These are phyloP conservation scores for Colletotrichum ledebouriae DNA, from an alignment of 2,329 filamentous ascomycete species.

Conservation along the genomic window DNA sequence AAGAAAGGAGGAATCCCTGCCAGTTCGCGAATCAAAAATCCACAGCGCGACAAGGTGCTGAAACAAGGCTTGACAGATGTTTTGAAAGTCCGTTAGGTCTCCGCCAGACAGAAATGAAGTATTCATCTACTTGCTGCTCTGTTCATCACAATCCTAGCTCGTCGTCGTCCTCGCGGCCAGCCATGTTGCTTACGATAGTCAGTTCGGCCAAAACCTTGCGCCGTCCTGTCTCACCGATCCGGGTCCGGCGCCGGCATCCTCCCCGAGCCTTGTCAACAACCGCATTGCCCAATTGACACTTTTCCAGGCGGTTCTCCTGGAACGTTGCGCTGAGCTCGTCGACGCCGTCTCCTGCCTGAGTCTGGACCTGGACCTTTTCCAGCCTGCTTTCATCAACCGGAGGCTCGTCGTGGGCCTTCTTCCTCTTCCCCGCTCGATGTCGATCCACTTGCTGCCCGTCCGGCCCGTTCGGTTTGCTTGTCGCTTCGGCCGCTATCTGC, in stretches of 20 bases:
- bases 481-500: neutral
- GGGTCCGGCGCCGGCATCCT: conserved; percentile 16
- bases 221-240: conserved; percentile 21
- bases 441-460: conserved; percentile 3
- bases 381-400: neutral
- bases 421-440: conserved; percentile 16
- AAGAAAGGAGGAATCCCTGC: conserved; percentile 6
- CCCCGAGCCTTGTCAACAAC: neutral
- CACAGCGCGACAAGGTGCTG: conserved; percentile 35
- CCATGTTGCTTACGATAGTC: neutral
- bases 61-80: conserved; percentile 16
- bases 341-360: conserved; percentile 5
- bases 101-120: conserved; percentile 6
- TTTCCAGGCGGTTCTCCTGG: conserved; percentile 24
- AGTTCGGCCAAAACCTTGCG: conserved; percentile 22
- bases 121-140: conserved; percentile 27
- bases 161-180: conserved; percentile 32
- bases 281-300: conserved; percentile 11
- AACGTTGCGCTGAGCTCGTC: conserved; percentile 23
- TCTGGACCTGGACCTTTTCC: neutral
- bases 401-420: neutral
- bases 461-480: neutral
- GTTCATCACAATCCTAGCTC: conserved; percentile 34
- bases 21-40: conserved; percentile 3
- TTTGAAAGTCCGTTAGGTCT: neutral